Percentiles rank a stretch among this genome's conserved stretches.
Conservation (phyloP, 2,329 filamentous ascomycete genomes). For the Monosporascus ibericus region DNA sequence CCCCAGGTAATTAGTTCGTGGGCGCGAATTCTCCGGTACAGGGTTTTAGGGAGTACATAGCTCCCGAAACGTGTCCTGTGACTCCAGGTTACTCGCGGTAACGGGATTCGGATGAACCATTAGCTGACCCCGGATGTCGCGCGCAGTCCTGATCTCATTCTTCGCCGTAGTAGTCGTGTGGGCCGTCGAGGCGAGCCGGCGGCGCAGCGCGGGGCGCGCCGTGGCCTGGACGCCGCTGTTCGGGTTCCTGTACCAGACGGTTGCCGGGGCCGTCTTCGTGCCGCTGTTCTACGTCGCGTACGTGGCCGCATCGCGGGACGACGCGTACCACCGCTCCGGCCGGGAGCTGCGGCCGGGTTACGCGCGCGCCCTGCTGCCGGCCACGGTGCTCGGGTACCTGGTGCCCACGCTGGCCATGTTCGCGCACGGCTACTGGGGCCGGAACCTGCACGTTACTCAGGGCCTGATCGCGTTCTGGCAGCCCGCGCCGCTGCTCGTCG, state of each 20-base stretch:
- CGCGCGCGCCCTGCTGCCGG: conserved; percentile 17
- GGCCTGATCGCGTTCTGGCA: conserved; percentile 22
- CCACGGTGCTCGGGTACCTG: conserved; percentile 18
- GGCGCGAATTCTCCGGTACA: too few species aligned
- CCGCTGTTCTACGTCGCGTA: conserved; percentile 19
- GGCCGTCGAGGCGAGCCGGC: conserved; percentile 19
- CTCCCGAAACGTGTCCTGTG: too few species aligned
- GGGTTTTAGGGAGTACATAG: too few species aligned
- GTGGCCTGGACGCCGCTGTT: conserved; percentile 13
- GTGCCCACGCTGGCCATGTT: conserved; percentile 19
- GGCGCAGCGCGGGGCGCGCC: conserved; percentile 9
- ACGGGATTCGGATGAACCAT: too few species aligned
- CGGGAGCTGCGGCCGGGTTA: conserved; percentile 12
- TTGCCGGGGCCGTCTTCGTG: conserved; percentile 18
- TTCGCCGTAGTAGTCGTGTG: conserved; percentile 19
- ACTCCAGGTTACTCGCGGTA: too few species aligned
- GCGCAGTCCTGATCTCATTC: conserved; percentile 16
- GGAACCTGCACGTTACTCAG: conserved; percentile 11
- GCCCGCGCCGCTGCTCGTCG: conserved; percentile 16
- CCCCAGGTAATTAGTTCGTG: too few species aligned
- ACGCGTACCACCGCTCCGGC: conserved; percentile 14
- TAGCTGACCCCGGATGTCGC: too few species aligned
- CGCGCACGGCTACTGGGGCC: conserved; percentile 5
- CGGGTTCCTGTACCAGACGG: conserved; percentile 19
- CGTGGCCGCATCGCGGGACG: conserved; percentile 7